Base-by-base conservation (phyloP, 768 basidiomycete genomes). In the Hemileccinum impolitum region DNA sequence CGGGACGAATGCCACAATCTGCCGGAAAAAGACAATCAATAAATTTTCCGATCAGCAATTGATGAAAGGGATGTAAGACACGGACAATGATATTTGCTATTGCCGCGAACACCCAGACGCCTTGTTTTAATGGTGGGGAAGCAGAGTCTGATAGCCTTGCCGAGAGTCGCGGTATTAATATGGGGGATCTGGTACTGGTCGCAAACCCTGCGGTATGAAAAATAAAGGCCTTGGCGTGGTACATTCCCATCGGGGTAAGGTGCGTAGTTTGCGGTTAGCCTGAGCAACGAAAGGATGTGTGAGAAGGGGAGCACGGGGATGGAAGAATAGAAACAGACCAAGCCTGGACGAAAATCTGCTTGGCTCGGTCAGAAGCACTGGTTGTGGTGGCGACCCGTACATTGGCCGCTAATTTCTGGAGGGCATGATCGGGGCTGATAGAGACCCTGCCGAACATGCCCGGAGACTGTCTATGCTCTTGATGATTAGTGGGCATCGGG, bases 111-210 rank as follows among this genome's bases (percentile, higher is more conserved):
- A 51, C 94, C 94, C 51, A 96, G 71, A 50, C 94, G 86, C 57
- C 94, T 78, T 43, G 94, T 95, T 79, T 93, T 94, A 78, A 96
- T 94, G 54, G 87, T 90, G 42, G 90, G 90, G 72, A 93, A 96
- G 67, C 91, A 94, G 47, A 90, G 80, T 54, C 92, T 80, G 63
- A 96, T 93, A 39, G 93, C 92, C 70, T 96, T 96, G 53, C 94
- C 94, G 60, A 96, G 78, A 1, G 93, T 93, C 57, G 94, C 94
- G 32, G 93, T 92, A 75, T 94, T 96, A 74, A 95, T 91, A 63
- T 94, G 90, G 45, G 89, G 90, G 52, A 94, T 89, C 44, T 88
- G 87, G 71, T 94, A 91, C 70, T 91, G 87, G 72, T 93, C 90
- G 69, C 90, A 94, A 48, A 94, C 84, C 47, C 90, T 77, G 53